Percentiles rank a stretch among this genome's conserved stretches.
Conservation (phyloP, 305 asterid species). For the Fraxinus angustifolia region DNA sequence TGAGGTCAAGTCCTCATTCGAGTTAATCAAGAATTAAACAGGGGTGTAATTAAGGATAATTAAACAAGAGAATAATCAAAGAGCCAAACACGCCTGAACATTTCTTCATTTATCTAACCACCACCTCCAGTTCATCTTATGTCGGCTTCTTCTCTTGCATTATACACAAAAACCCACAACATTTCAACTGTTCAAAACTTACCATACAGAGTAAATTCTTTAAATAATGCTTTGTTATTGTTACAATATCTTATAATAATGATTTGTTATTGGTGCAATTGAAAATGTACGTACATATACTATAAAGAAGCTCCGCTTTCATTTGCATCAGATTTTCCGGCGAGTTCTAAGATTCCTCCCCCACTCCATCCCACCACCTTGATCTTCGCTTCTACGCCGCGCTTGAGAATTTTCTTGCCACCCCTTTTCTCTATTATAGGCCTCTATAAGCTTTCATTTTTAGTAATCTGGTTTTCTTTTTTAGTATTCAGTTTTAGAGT, state of each 20-base stretch:
- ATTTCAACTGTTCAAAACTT: conserved; percentile 3
- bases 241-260: neutral
- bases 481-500: conserved; percentile 12
- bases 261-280: neutral
- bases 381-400: conserved; percentile 43
- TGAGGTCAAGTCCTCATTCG: neutral
- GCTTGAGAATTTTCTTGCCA: conserved; percentile 20
- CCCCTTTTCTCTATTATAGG: conserved; percentile 24
- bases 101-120: conserved; percentile 33
- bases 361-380: conserved; percentile 41
- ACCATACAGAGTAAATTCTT: neutral
- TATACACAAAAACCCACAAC: conserved; percentile 23
- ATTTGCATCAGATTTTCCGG: conserved; percentile 59
- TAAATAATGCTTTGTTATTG: neutral
- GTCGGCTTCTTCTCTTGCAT: conserved; percentile 51
- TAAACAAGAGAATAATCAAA: conserved; percentile 14
- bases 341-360: conserved; percentile 51
- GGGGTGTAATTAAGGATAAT: neutral
- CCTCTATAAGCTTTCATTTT: conserved; percentile 34
- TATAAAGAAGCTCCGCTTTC: conserved; percentile 37
- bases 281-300: conserved; percentile 3
- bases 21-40: neutral
- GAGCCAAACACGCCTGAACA: conserved; percentile 60
- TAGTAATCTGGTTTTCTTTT: conserved; percentile 21
- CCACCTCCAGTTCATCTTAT: conserved; percentile 37